These are phyloP conservation scores for Sarocladium brachiariae DNA, from an alignment of 2,329 filamentous ascomycete genomes.

Conservation along the genomic window DNA sequence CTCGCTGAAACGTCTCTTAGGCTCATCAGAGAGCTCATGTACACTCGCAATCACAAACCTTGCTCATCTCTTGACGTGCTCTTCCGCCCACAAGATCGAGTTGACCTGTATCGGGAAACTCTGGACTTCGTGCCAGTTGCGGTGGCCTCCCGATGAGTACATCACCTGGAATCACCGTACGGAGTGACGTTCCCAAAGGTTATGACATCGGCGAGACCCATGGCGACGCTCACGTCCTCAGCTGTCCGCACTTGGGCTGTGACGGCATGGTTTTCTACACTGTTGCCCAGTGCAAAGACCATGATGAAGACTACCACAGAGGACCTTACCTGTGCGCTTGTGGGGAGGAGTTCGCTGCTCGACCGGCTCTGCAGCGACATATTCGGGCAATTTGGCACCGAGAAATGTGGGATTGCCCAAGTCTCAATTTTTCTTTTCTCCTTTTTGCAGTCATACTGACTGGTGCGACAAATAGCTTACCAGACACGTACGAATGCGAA, in stretches of 20 bases:
- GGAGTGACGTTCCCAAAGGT: neutral
- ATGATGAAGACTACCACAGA: constrained; percentile 8
- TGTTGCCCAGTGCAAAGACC: neutral
- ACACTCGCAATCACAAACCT: no score
- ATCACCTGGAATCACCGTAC: neutral
- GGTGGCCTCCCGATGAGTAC: neutral
- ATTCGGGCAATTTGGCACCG: neutral
- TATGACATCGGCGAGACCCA: neutral
- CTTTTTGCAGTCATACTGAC: neutral
- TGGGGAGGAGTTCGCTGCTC: neutral
- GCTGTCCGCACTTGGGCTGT: constrained; percentile 3
- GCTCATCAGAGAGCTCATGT: no score
- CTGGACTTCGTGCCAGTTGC: no score
- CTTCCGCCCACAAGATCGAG: no score
- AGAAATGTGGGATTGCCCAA: constrained; percentile 1
- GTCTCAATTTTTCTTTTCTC: neutral
- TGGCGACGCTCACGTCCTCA: neutral
- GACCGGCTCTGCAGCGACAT: constrained; percentile 1
- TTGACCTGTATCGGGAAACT: no score
- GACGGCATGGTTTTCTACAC: constrained; percentile 2
- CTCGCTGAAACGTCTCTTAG: no score
- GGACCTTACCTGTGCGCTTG: constrained; percentile 9
- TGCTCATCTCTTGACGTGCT: no score
- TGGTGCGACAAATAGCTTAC: neutral
- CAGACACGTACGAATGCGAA: neutral